Conservation (phyloP, 129 eudicot genomes). For the Artemisia argyi region DNA sequence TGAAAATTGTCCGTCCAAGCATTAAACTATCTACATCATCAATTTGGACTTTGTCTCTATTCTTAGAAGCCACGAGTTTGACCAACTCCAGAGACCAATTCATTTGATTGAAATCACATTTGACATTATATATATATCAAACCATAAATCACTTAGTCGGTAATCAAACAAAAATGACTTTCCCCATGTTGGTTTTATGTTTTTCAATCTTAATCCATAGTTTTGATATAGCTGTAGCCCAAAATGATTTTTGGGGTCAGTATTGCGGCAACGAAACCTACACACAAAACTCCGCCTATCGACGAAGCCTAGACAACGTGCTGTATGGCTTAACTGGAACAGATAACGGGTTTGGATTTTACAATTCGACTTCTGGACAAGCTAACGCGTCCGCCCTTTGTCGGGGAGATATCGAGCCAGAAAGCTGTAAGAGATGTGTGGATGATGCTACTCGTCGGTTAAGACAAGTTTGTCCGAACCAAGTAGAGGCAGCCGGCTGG, state of each 20-base stretch:
- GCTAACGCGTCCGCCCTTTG: constrained; percentile 35
- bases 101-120: neutral
- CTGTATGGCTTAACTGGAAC: constrained; percentile 21
- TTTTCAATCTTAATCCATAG: neutral
- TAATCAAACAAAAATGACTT: neutral
- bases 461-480: constrained; percentile 27
- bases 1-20: neutral
- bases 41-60: too few species aligned
- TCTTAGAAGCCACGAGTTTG: neutral
- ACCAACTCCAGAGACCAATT: neutral
- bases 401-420: constrained; percentile 40
- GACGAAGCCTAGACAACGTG: constrained; percentile 20
- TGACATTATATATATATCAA: neutral
- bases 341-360: constrained; percentile 21
- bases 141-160: neutral
- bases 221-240: neutral
- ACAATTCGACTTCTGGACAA: constrained; percentile 27
- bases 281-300: constrained; percentile 20
- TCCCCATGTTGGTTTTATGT: constrained; percentile 8
- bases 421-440: constrained; percentile 35
- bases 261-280: constrained; percentile 8
- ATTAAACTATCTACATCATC: neutral
- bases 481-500: constrained; percentile 33
- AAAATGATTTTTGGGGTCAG: neutral
- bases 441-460: constrained; percentile 26